Evolutionary conservation across 2,329 filamentous ascomycete genomes (phyloP).

Genomic region (Spiromastix sp.): DNA sequence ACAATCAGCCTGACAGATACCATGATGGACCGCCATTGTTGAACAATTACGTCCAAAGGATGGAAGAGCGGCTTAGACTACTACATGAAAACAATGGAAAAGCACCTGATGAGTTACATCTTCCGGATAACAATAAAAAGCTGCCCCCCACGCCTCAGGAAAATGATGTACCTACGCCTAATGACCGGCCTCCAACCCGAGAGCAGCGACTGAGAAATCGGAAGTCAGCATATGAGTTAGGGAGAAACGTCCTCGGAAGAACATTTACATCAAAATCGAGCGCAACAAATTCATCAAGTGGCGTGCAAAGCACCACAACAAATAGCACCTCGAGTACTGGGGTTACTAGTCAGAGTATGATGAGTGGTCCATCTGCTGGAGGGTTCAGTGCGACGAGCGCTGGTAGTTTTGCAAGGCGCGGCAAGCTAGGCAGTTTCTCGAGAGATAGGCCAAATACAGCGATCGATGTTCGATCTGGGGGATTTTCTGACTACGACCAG

Average conservation of each 20-base stretch:
- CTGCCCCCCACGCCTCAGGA: constrained; percentile 55
- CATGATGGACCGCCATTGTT: constrained; percentile 57
- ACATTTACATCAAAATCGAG: constrained; percentile 85
- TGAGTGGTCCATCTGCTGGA: constrained; percentile 87
- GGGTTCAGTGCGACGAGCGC: constrained; percentile 92
- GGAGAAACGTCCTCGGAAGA: constrained; percentile 57
- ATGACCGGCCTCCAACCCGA: constrained; percentile 29
- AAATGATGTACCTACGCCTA: constrained; percentile 24
- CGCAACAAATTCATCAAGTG: constrained; percentile 66
- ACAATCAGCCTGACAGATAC: constrained; percentile 41
- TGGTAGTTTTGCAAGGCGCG: constrained; percentile 77
- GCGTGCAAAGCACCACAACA: constrained; percentile 57
- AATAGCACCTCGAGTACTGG: constrained; percentile 60
- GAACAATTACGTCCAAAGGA: constrained; percentile 78
- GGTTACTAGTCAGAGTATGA: constrained; percentile 72
- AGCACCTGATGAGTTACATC: constrained; percentile 41
- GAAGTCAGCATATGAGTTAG: constrained; percentile 60
- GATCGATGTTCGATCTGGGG: constrained; percentile 28
- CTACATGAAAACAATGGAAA: constrained; percentile 48
- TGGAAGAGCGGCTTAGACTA: constrained; percentile 71
- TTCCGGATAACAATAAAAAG: constrained; percentile 38
- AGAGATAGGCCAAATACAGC: constrained; percentile 36
- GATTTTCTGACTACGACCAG: constrained; percentile 25
- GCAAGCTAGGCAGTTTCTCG: constrained; percentile 28
- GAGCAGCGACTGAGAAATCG: constrained; percentile 28